Base-by-base conservation (phyloP, 2,329 filamentous ascomycete species). In the Trichoderma simmonsii region DNA sequence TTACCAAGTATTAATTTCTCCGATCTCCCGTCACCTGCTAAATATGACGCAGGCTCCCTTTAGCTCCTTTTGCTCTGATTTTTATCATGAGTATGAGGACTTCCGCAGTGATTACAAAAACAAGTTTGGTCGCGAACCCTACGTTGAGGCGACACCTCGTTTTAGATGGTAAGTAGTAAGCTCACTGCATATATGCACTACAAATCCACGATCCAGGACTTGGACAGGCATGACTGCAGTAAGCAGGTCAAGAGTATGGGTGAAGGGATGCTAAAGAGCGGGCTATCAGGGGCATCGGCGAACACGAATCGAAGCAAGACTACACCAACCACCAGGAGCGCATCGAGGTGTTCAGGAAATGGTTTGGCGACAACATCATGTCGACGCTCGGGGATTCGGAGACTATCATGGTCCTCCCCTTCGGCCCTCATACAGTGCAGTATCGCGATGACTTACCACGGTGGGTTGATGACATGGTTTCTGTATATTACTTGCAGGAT, bases 121-220 rank as follows among this genome's bases (percentile, higher is more conserved):
- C 32, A 75, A 74, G 24, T 78, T 79, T 39, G 72, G 75, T 5
- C 73, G 66, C 3, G 60, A 75, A 34, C 77, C 80, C 0, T 80
- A 77, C 39, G n/a, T 76, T 6, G 81, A 83, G 48, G 68, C 77
- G 4, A 79, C 76, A 2, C 73, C 78, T 2, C 61, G 73, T 24
- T 76, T 77, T 51, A 73, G 78, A 70, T 81, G 78, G 81, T 82
- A 69, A 60, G 57, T 81, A 77, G 81, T 82, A 70, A 60, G 57
- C 57, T 34, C 30, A 60, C 30, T 60, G 18, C 30, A 76, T 75
- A 3, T 3, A 14, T 75, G 8, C 11, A 12, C 26, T 26, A 26
- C 26, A 26, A 26, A 26, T 26, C 26, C 51, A 30, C 14, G 54
- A 36, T 15, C 2, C 12, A 36, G 34, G 9, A 43, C 60, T 4